Evolutionary conservation across 805 yeast genomes (phyloP).

Genomic region (Isabelozyma heimii): DNA sequence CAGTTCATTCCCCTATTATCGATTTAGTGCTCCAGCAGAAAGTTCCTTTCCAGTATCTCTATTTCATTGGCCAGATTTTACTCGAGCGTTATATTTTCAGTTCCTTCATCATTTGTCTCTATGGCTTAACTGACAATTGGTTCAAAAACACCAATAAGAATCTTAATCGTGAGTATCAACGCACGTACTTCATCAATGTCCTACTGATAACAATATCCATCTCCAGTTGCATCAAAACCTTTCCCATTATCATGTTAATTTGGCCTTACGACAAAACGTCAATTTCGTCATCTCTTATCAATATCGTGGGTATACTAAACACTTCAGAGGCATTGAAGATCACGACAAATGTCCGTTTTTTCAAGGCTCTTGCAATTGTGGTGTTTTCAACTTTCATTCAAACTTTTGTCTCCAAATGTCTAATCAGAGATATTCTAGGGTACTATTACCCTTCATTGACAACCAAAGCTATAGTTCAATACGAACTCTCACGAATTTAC

Average conservation of each 20-base stretch:
- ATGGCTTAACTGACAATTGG: constrained; percentile 14
- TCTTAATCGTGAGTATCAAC: constrained; percentile 24
- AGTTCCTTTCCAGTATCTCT: constrained; percentile 51
- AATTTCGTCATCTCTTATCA: constrained; percentile 57
- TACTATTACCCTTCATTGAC: constrained; percentile 7
- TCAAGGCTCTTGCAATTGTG: constrained; percentile 11
- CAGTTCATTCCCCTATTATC: constrained; percentile 23
- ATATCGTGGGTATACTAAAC: constrained; percentile 57
- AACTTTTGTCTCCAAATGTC: constrained; percentile 9
- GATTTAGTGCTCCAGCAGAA: constrained; percentile 25
- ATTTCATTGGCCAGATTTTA: constrained; percentile 52
- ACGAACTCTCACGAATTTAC: constrained; percentile 6
- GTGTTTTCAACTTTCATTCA: constrained; percentile 13
- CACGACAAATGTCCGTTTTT: constrained; percentile 16
- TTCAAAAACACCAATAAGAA: constrained; percentile 15
- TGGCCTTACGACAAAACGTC: constrained; percentile 91
- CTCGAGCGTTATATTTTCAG: constrained; percentile 45
- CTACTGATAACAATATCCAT: constrained; percentile 69
- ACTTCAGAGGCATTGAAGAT: constrained; percentile 55
- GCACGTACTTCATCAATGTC: constrained; percentile 35
- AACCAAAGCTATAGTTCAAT: constrained; percentile 4
- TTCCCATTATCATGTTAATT: constrained; percentile 89
- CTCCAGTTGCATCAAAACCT: constrained; percentile 75
- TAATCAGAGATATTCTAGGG: constrained; percentile 12
- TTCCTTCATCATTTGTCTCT: constrained; percentile 26